Evolutionary conservation across 2,329 filamentous ascomycete genomes (phyloP), one percentile per base, ranked within the genome.

Genomic region (Aureobasidium pullulans): DNA sequence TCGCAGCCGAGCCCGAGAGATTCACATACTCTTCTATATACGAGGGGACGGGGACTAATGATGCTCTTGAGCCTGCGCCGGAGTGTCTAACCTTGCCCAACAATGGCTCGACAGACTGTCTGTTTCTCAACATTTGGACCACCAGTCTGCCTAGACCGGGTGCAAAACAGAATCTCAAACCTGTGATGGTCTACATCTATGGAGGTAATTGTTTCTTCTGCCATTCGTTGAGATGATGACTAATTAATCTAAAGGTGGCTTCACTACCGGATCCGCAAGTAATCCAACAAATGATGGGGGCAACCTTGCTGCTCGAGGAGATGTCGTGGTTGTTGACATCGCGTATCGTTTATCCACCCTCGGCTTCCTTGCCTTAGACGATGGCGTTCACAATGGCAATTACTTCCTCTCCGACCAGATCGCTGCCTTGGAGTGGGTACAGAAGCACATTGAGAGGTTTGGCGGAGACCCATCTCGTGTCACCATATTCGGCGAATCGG

Each of bases 341-440:
- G 77, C 77, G 62, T 78, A 78, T 64, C 66, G 71, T n/a, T 64
- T 73, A 3, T 66, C 64, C 15, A 70, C 70, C 4, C 65, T 74
- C 11, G 72, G 71, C 3, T 70, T 72, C 60, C 65, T 74, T 6
- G 67, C 70, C 31, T 48, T 73, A 8, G 62, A 67, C n/a, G 69
- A 79, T 62, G 74, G 76, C 15, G 67, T 72, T 3, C 73, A 76
- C 2, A 76, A 76, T 16, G 79, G 78, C 31, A 81, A 81, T 59
- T 79, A 75, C 54, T 78, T 77, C 5, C 68, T 82, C 1, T 73
- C 72, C 4, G 79, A 82, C 64, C 76, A 79, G 63, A 75, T 78
- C 53, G 73, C 73, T 28, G 79, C 77, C 0, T 69, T 81, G 6
- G 75, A 79, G 40, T 62, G 63, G 61, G 46, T 62, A 4, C 60